Conservation (phyloP, 305 asterid genomes). For the Plantago lanceolata region DNA sequence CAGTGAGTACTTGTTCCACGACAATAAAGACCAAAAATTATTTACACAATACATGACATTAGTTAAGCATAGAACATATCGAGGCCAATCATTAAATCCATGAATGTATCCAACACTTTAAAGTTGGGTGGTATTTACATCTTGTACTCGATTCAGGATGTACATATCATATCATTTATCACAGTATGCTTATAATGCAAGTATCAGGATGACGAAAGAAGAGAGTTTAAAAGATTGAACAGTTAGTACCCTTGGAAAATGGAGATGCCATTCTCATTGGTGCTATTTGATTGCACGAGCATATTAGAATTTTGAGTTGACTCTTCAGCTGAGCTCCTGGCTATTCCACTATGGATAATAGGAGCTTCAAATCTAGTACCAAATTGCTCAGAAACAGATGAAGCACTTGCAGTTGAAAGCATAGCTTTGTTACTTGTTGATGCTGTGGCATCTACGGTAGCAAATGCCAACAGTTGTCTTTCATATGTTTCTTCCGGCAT, state of each 20-base stretch:
- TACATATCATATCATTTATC: too few species aligned
- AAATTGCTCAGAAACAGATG: constrained; percentile 36
- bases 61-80: constrained; percentile 1
- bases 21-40: background rate
- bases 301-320: constrained; percentile 40
- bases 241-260: constrained; percentile 76
- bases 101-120: background rate
- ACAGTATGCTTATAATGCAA: too few species aligned
- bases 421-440: constrained; percentile 25
- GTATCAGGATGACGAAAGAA: background rate
- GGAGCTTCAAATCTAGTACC: constrained; percentile 52
- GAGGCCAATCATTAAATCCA: background rate
- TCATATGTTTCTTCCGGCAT: constrained; percentile 37
- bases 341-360: constrained; percentile 44
- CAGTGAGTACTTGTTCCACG: background rate
- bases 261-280: constrained; percentile 55
- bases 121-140: background rate
- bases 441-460: constrained; percentile 47
- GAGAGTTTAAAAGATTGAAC: background rate
- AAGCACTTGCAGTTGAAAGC: constrained; percentile 36
- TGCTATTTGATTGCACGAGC: constrained; percentile 34
- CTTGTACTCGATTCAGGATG: too few species aligned
- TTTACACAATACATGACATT: background rate
- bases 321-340: constrained; percentile 38
- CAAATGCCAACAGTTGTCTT: constrained; percentile 57